Percentiles rank a stretch among this genome's conserved stretches.
Evolutionary conservation across 345 rosid species (phyloP).

Genomic region (Camelina sativa): DNA sequence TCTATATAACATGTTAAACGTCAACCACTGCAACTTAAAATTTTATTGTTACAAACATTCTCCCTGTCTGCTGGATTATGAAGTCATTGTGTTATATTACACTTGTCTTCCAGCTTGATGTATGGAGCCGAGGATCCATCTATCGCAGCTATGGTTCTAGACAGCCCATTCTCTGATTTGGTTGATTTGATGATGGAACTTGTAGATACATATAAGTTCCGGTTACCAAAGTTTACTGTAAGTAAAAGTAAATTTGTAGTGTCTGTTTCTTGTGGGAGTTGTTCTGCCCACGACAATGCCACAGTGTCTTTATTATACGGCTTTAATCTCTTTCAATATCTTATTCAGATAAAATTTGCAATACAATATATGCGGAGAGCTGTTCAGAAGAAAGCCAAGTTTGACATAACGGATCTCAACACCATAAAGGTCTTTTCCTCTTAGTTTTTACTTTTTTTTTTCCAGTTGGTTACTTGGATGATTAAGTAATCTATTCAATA

Average conservation of each 20-base stretch:
- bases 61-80: constrained; percentile 15
- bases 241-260: constrained; percentile 44
- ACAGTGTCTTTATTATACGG: neutral
- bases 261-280: constrained; percentile 7
- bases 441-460: constrained; percentile 8
- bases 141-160: constrained; percentile 93
- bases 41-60: neutral
- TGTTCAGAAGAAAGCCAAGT: constrained; percentile 87
- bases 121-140: constrained; percentile 98
- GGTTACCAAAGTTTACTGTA: constrained; percentile 89
- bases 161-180: constrained; percentile 93
- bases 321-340: neutral
- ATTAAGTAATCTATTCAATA: neutral
- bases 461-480: constrained; percentile 10
- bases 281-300: neutral
- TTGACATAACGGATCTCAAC: constrained; percentile 79
- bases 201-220: constrained; percentile 82
- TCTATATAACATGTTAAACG: neutral
- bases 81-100: constrained; percentile 21
- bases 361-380: constrained; percentile 83
- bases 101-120: constrained; percentile 63
- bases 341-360: constrained; percentile 84
- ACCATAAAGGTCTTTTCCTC: constrained; percentile 69
- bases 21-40: neutral
- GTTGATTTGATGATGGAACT: constrained; percentile 98